A percentile compares a stretch with the other conserved stretches of the same genome.
phyloP scores from a whole-genome alignment of 2,329 filamentous ascomycete species.

The Talaromyces marneffei region DNA sequence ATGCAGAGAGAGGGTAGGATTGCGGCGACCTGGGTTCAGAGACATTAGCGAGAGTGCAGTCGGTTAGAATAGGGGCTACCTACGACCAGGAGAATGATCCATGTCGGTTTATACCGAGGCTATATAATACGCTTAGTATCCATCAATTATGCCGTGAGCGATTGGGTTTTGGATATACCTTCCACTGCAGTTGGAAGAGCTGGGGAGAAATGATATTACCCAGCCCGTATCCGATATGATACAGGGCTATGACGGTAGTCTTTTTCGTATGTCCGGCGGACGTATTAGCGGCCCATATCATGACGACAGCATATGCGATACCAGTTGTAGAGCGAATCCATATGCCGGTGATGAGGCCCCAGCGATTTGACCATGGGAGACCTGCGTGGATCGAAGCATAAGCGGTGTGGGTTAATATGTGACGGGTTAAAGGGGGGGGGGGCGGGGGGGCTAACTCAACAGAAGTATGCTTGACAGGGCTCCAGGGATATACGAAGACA shows the following conservation, averaged over 20 bases:
- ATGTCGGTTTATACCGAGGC: conserved; percentile 21
- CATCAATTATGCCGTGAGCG: neutral
- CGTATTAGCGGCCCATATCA: conserved; percentile 37
- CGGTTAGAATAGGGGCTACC: conserved; percentile 20
- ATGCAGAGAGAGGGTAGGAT: conserved; percentile 38
- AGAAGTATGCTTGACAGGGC: conserved; percentile 35
- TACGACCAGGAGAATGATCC: conserved; percentile 24
- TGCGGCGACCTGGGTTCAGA: conserved; percentile 32
- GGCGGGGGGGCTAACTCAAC: conserved; percentile 17
- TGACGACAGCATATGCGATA: conserved; percentile 35
- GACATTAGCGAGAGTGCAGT: conserved; percentile 7
- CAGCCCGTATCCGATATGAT: conserved; percentile 33
- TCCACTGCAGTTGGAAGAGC: conserved; percentile 34
- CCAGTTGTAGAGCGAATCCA: conserved; percentile 36
- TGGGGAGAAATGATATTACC: conserved; percentile 43
- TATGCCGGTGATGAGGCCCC: conserved; percentile 32
- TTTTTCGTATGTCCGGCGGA: conserved; percentile 42
- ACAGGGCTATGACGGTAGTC: conserved; percentile 26
- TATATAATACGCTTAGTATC: neutral
- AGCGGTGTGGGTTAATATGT: neutral
- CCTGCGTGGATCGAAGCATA: neutral
- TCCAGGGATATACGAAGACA: conserved; percentile 30
- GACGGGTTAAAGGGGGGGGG: neutral
- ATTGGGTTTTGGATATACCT: conserved; percentile 10
- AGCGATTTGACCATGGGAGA: conserved; percentile 35